Base-by-base conservation (phyloP, 2,329 filamentous ascomycete species). In the Cylindrodendrum hubeiense region DNA sequence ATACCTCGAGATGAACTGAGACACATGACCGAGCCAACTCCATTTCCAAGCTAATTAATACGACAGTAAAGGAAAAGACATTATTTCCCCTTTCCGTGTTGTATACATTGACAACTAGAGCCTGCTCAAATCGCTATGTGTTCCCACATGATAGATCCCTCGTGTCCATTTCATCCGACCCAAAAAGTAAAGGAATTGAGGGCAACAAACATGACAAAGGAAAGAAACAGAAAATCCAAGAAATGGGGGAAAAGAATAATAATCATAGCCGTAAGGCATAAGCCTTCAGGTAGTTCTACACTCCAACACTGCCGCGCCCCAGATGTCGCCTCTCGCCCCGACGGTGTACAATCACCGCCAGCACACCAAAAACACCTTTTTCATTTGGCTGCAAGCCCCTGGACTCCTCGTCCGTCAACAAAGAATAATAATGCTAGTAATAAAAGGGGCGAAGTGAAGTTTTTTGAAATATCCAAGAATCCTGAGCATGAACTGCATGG, bases 401-500 rank as follows among this genome's bases (percentile, higher is more conserved):
- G 39, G 46, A 59, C 59, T 63, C 53, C 28, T 54, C 28, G 33
- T 50, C 49, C 37, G 50, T 26, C 19, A 63, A 66, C 33, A 54
- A 44, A 51, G 41, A 43, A 53, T 22, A 61, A 37, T 49, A 43
- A 37, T 49, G 39, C 33, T 44, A 21, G 28, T 33, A 39, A 47
- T 49, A 60, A n/a, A 58, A 59, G 37, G 50, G 49, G 37, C 24
- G 43, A 51, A 54, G 28, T 10, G 33, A 39, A 46, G 12, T 43
- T 54, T 15, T 54, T 15, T 44, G 39, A 61, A 63, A 56, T 52
- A 49, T 56, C 54, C 57, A 41, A 53, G 63, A 57, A 63, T 68
- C 39, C 60, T 54, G 51, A 58, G 41, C 63, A 68, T 73, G 26
- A 66, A 70, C 24, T 69, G 53, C 71, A 49, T 74, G 60, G 64